Conservation (phyloP, 768 basidiomycete species). For the Leccinellum luteum region DNA sequence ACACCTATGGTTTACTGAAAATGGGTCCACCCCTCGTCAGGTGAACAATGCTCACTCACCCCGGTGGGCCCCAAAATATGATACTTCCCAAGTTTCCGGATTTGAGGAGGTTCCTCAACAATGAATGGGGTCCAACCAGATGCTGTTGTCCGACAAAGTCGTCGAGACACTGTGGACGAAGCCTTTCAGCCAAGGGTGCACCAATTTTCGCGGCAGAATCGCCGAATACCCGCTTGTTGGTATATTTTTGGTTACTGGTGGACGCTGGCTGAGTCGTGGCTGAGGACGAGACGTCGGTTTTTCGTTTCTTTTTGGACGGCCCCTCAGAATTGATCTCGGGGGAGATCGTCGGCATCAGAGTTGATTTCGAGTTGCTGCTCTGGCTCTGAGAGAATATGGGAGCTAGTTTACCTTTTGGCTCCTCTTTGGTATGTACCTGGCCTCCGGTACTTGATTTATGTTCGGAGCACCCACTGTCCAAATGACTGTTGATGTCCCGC, state of each 20-base stretch:
- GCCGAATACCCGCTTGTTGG: constrained; percentile 18
- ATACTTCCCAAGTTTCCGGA: constrained; percentile 54
- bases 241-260: constrained; percentile 15
- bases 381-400: constrained; percentile 39
- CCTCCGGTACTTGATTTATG: constrained; percentile 3
- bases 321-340: constrained; percentile 8
- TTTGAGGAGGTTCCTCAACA: constrained; percentile 53
- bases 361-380: constrained; percentile 4
- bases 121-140: constrained; percentile 53
- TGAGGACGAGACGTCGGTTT: constrained; percentile 13
- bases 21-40: not conserved
- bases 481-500: constrained; percentile 46
- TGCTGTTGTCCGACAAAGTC: constrained; percentile 75
- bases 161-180: constrained; percentile 60
- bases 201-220: constrained; percentile 29
- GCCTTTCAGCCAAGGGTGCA: constrained; percentile 66
- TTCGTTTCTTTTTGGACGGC: constrained; percentile 32
- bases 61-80: constrained; percentile 76
- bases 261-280: not conserved
- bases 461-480: constrained; percentile 46
- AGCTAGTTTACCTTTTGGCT: constrained; percentile 33
- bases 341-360: constrained; percentile 10
- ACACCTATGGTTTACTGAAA: constrained; percentile 38
- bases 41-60: constrained; percentile 34
- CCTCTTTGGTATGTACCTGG: constrained; percentile 10